phyloP scores from a whole-genome alignment of 495 filamentous ascomycete genomes.

The Chaetomium tenue region DNA sequence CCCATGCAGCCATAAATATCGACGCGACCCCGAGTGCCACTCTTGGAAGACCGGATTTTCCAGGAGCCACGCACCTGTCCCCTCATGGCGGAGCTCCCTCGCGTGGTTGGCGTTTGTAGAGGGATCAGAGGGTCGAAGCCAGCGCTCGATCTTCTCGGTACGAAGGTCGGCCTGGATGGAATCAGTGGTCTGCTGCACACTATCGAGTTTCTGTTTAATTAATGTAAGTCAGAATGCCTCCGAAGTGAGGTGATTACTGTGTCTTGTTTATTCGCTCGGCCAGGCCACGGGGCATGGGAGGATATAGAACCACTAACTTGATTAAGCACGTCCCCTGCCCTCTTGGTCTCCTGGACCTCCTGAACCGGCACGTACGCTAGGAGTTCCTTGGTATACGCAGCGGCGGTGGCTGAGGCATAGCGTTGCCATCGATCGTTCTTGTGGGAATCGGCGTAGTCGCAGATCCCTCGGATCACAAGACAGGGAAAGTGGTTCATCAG shows the following conservation, averaged over 20 bases:
- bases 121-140: conserved; percentile 16
- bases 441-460: conserved; percentile 33
- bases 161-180: conserved; percentile 10
- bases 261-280: not conserved
- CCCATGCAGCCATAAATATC: conserved; percentile 4
- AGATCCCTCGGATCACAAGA: conserved; percentile 44
- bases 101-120: conserved; percentile 13
- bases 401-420: conserved; percentile 37
- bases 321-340: not conserved
- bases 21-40: not conserved
- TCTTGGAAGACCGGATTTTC: conserved; percentile 1
- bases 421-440: conserved; percentile 36
- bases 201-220: conserved; percentile 13
- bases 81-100: conserved; percentile 11
- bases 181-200: conserved; percentile 17
- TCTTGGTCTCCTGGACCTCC: conserved; percentile 10
- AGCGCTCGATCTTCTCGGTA: conserved; percentile 15
- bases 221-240: not conserved
- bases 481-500: conserved; percentile 28
- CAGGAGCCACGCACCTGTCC: conserved; percentile 9
- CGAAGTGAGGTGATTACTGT: not conserved
- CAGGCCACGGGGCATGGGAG: not conserved
- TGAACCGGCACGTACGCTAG: conserved; percentile 1
- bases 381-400: conserved; percentile 36
- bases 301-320: conserved; percentile 8